Base-by-base conservation (phyloP, 805 yeast genomes). In the Cyberlindnera meyerae region DNA sequence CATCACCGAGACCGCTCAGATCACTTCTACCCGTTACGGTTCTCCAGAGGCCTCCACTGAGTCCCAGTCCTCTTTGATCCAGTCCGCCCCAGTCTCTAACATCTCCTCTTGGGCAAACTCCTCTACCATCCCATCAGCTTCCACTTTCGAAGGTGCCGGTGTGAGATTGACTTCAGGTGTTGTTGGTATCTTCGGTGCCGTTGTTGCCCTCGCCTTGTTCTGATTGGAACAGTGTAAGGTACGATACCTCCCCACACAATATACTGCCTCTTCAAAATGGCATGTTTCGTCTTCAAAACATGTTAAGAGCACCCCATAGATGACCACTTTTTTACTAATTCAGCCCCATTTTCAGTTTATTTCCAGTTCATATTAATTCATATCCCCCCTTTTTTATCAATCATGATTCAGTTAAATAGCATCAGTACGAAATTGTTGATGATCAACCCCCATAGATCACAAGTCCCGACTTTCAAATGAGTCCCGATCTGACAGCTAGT, bases 201-300 rank as follows among this genome's bases (percentile, higher is more conserved):
- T 25, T 13, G 31, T 29, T 21, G 42, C 42, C n/a, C 27, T 38
- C 31, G 42, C 42, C 24, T 33, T 38, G 32, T 33, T 38, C 42
- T 38, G 33, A n/a, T n/a, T n/a, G n/a, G n/a, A 33, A 24, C 9
- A 8, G 15, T 18, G 16, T 18, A 7, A 11, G 15, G 9, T 8
- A 28, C 12, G 8, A n/a, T 7, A 25, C 27, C 7, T 8, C 24
- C 11, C 24, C 8, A 21, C 8, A 21, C 11, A 11, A 21, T 8
- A 11, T 21, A 21, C 11, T 21, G 24, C 8, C 11, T 21, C 8
- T 11, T 21, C 24, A 21, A 22, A n/a, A n/a, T n/a, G n/a, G n/a
- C n/a, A n/a, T n/a, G n/a, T n/a, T n/a, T n/a, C n/a, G n/a, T n/a
- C n/a, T n/a, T n/a, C n/a, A n/a, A n/a, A n/a, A n/a, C n/a, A n/a